A percentile compares a stretch with the other conserved stretches of the same genome.
phyloP scores from a whole-genome alignment of 805 yeast species.

The Nematodospora valgi region DNA sequence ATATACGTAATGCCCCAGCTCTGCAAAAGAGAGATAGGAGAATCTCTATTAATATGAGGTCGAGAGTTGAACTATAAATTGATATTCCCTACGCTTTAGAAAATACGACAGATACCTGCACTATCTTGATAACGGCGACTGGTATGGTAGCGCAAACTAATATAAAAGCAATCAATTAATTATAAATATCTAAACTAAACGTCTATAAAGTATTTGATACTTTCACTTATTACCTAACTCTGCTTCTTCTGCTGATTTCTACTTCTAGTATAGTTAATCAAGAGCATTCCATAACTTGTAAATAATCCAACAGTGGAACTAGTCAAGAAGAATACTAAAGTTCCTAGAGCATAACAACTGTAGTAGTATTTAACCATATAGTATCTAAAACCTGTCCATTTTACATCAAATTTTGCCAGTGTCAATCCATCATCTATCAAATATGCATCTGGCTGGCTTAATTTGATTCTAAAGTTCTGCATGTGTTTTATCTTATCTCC shows the following conservation, averaged over 20 bases:
- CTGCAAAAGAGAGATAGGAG: too few species aligned
- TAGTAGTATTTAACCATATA: conserved; percentile 34
- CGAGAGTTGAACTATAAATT: too few species aligned
- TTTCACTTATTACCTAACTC: too few species aligned
- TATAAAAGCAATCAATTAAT: too few species aligned
- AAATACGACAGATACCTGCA: too few species aligned
- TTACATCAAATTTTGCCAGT: conserved; percentile 22
- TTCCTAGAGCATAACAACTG: conserved; percentile 33
- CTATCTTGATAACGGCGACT: too few species aligned
- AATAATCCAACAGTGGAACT: conserved; percentile 28
- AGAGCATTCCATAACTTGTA: conserved; percentile 12
- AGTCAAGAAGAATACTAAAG: conserved; percentile 32
- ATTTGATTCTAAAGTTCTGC: background rate
- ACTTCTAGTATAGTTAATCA: background rate
- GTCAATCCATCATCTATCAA: conserved; percentile 16
- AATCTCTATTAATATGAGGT: too few species aligned
- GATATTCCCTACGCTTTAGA: too few species aligned
- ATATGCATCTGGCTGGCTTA: conserved; percentile 6
- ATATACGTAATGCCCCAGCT: too few species aligned
- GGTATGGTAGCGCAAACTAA: too few species aligned
- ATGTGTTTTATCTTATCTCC: background rate
- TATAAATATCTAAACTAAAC: too few species aligned
- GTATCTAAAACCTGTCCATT: conserved; percentile 42
- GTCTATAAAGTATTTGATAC: too few species aligned
- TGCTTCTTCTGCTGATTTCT: background rate